phyloP scores from a whole-genome alignment of 495 filamentous ascomycete genomes.

The Xylaria flabelliformis region DNA sequence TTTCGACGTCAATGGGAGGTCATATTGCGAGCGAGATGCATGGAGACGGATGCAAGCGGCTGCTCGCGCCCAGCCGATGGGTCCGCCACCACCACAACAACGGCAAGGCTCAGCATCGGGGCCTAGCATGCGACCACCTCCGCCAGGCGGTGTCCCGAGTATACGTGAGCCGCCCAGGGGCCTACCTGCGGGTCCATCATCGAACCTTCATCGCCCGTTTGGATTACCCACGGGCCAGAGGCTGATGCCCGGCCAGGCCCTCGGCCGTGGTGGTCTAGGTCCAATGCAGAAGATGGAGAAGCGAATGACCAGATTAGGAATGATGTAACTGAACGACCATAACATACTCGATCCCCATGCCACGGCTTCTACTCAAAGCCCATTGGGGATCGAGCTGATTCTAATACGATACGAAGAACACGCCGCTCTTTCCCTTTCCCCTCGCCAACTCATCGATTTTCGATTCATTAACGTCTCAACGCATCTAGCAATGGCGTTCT shows the following conservation, averaged over 20 bases:
- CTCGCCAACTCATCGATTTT: neutral
- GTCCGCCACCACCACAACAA: slow-evolving; percentile 34
- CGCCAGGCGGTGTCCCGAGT: slow-evolving; percentile 24
- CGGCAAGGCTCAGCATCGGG: slow-evolving; percentile 43
- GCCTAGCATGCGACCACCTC: slow-evolving; percentile 40
- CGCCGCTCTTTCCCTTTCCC: neutral
- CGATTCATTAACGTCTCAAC: slow-evolving; percentile 5
- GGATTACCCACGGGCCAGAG: slow-evolving; percentile 40
- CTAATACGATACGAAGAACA: slow-evolving; percentile 16
- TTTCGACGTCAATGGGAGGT: slow-evolving; percentile 58
- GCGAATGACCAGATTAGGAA: slow-evolving; percentile 84
- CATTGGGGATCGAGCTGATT: neutral
- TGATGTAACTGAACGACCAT: slow-evolving; percentile 64
- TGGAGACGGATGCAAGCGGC: slow-evolving; percentile 61
- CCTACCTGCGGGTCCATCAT: slow-evolving; percentile 41
- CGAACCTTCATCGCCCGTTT: slow-evolving; percentile 36
- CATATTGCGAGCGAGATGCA: slow-evolving; percentile 88
- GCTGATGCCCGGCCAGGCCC: slow-evolving; percentile 42
- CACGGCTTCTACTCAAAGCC: neutral
- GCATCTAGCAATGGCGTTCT: slow-evolving; percentile 24
- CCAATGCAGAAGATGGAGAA: slow-evolving; percentile 66
- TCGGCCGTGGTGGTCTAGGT: slow-evolving; percentile 35
- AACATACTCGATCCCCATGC: neutral
- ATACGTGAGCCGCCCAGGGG: slow-evolving; percentile 38
- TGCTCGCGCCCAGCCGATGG: slow-evolving; percentile 36